Conservation (phyloP, 164 flowering plant genomes). For the Cinnamomum micranthum region DNA sequence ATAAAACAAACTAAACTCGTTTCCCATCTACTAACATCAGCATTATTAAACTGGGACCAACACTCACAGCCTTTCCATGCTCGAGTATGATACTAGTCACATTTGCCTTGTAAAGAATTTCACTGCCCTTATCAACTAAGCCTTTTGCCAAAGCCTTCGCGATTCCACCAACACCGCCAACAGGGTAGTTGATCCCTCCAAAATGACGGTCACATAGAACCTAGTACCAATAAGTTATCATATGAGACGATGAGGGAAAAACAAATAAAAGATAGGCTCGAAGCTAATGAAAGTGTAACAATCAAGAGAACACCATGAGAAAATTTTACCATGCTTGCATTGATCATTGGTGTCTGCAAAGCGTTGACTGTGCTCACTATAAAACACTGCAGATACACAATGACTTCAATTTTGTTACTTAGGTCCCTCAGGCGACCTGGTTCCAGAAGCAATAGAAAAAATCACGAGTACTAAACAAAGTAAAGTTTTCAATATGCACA, state of each 20-base stretch:
- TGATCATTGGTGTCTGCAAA: slow-evolving; percentile 93
- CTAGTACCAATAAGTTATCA: slow-evolving; percentile 30
- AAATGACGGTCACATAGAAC: slow-evolving; percentile 95
- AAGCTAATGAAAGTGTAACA: background rate
- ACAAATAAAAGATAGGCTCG: background rate
- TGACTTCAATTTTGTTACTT: background rate
- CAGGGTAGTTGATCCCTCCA: slow-evolving; percentile 98
- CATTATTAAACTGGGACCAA: background rate
- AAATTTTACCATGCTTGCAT: slow-evolving; percentile 85
- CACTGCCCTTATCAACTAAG: slow-evolving; percentile 70
- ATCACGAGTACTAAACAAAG: background rate
- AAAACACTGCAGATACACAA: slow-evolving; percentile 66
- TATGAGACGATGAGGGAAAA: slow-evolving; percentile 7
- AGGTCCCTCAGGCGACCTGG: background rate
- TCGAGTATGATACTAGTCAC: slow-evolving; percentile 66
- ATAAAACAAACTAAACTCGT: background rate
- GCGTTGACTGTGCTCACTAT: slow-evolving; percentile 97
- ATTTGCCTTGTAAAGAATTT: slow-evolving; percentile 86
- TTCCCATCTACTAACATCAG: background rate
- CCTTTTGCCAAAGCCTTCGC: slow-evolving; percentile 88
- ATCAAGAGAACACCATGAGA: background rate
- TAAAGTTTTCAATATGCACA: background rate
- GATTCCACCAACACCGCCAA: slow-evolving; percentile 98
- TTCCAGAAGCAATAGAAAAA: background rate
- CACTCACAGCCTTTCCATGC: slow-evolving; percentile 87